phyloP scores from a whole-genome alignment of 2,329 filamentous ascomycete genomes.

The Nannizziopsis arthrosporioides region DNA sequence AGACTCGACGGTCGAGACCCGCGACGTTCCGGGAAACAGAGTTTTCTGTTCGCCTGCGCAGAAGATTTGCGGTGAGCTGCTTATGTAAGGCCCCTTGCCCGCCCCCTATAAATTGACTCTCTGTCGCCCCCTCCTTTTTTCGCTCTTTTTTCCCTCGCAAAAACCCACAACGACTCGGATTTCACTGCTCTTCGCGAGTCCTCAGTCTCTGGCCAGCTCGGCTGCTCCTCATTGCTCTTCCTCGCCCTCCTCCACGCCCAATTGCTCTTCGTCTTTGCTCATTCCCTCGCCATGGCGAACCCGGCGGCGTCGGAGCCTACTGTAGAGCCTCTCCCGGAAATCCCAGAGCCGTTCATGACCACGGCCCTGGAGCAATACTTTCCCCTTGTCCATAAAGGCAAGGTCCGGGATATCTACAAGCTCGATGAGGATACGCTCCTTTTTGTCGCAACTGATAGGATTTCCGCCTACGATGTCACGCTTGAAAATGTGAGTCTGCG shows the following conservation, averaged over 20 bases:
- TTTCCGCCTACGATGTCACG: slow-evolving; percentile 90
- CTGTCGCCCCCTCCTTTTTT: neutral
- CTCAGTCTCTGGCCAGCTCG: too few relatives aligned
- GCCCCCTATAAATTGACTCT: too few relatives aligned
- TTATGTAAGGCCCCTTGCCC: too few relatives aligned
- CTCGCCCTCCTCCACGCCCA: too few relatives aligned
- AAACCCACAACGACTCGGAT: neutral
- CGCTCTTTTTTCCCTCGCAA: neutral
- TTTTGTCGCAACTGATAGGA: slow-evolving; percentile 77
- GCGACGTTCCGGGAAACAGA: too few relatives aligned
- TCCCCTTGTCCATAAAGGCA: slow-evolving; percentile 49
- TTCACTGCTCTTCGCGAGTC: too few relatives aligned
- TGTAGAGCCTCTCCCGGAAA: slow-evolving; percentile 14
- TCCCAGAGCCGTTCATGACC: slow-evolving; percentile 19
- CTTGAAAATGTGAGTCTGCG: slow-evolving; percentile 56
- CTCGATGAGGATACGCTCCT: slow-evolving; percentile 60
- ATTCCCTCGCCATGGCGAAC: neutral
- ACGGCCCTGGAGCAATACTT: slow-evolving; percentile 36
- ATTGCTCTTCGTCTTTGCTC: neutral
- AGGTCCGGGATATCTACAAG: slow-evolving; percentile 72
- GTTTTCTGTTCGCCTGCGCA: too few relatives aligned
- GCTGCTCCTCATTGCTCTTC: too few relatives aligned
- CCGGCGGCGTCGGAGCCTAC: neutral
- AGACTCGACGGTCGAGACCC: too few relatives aligned
- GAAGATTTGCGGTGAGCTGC: too few relatives aligned